These are phyloP conservation scores for Myochromella boudieri DNA, from an alignment of 768 basidiomycete genomes.

Conservation along the genomic window DNA sequence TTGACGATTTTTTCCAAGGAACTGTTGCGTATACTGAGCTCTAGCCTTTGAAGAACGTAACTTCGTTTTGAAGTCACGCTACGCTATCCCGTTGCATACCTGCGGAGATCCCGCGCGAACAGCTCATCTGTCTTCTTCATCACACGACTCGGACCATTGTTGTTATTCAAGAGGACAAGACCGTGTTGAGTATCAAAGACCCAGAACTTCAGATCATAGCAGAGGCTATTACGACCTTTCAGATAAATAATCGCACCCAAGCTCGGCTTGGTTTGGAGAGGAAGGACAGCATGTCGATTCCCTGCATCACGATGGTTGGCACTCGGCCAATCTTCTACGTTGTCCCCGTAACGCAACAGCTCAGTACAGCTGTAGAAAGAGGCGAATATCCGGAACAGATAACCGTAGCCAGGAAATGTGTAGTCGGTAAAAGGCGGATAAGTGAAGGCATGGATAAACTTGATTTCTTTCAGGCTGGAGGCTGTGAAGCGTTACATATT, in stretches of 20 bases:
- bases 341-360: not conserved
- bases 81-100: conserved; percentile 27
- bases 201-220: conserved; percentile 1
- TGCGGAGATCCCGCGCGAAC: conserved; percentile 21
- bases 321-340: conserved; percentile 1
- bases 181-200: not conserved
- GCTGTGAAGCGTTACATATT: conserved; percentile 27
- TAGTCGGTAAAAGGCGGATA: not conserved
- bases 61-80: conserved; percentile 13
- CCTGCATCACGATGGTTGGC: not conserved
- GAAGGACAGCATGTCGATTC: not conserved
- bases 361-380: not conserved
- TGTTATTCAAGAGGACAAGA: conserved; percentile 24
- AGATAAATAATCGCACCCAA: not conserved
- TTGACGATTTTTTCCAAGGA: conserved; percentile 23
- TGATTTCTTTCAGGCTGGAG: conserved; percentile 24
- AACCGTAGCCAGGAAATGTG: not conserved
- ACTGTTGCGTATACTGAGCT: conserved; percentile 25
- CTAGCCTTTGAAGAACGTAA: conserved; percentile 20
- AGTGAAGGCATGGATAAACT: conserved; percentile 26
- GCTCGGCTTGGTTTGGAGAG: not conserved
- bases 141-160: conserved; percentile 16
- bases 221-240: conserved; percentile 2
- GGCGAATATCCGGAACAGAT: not conserved
- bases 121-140: conserved; percentile 27